These are phyloP conservation scores for Pyricularia sp. DNA, from an alignment of 2,329 filamentous ascomycete species.

Conservation along the genomic window DNA sequence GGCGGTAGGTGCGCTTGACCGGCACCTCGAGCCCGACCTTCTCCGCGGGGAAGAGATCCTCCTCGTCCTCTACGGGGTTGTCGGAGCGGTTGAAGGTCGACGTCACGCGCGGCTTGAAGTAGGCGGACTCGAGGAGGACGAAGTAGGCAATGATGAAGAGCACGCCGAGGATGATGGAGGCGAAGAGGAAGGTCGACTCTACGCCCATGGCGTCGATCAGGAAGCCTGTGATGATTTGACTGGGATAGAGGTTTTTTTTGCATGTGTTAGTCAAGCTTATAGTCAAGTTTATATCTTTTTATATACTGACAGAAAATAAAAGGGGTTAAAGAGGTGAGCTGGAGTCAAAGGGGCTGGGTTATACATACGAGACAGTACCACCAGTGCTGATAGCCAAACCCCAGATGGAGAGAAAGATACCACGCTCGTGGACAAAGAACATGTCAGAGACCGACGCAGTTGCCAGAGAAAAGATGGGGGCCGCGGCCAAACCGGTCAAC, in stretches of 20 bases:
- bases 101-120: conserved; percentile 2
- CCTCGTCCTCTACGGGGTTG: neutral
- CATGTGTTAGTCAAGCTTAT: neutral
- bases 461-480: conserved; percentile 2
- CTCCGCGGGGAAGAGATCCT: neutral
- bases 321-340: too few species aligned
- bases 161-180: conserved; percentile 4
- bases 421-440: conserved; percentile 7
- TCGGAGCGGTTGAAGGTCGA: neutral
- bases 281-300: neutral
- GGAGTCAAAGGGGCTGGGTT: too few species aligned
- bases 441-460: conserved; percentile 5
- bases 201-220: conserved; percentile 6
- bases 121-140: conserved; percentile 5
- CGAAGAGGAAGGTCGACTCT: conserved; percentile 1
- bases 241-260: neutral
- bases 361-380: neutral
- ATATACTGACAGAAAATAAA: neutral
- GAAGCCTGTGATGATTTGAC: conserved; percentile 5
- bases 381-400: neutral
- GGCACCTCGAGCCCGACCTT: conserved; percentile 1
- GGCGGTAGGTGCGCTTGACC: conserved; percentile 1
- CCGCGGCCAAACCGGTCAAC: conserved; percentile 3
- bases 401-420: conserved; percentile 3
- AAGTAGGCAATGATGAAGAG: conserved; percentile 5